Conservation (phyloP, 2,329 filamentous ascomycete species). For the Colletotrichum echinochloae region DNA sequence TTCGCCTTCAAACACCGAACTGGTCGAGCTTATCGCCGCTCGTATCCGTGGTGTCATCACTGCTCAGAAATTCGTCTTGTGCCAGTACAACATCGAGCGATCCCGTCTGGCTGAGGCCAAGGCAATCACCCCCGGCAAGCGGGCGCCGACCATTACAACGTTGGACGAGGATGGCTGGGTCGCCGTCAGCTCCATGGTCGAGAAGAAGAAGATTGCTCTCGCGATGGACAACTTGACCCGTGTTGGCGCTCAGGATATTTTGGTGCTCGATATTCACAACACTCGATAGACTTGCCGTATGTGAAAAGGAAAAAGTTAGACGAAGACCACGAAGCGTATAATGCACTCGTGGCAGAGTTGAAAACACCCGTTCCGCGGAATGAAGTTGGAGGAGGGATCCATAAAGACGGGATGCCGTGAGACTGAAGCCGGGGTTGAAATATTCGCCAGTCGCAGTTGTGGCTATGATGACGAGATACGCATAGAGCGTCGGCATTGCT, state of each 20-base stretch:
- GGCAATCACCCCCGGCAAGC: slow-evolving; percentile 90
- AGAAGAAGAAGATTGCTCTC: slow-evolving; percentile 84
- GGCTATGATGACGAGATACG: slow-evolving; percentile 13
- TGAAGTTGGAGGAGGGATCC: background rate
- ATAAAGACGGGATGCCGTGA: background rate
- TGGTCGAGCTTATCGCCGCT: slow-evolving; percentile 86
- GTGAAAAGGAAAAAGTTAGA: slow-evolving; percentile 19
- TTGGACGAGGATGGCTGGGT: slow-evolving; percentile 93
- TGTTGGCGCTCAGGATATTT: slow-evolving; percentile 84
- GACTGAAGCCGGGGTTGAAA: slow-evolving; percentile 9
- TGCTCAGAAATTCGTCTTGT: slow-evolving; percentile 92
- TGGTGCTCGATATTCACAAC: slow-evolving; percentile 89
- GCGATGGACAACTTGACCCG: slow-evolving; percentile 87
- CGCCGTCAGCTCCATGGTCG: slow-evolving; percentile 93
- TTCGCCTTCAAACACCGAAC: slow-evolving; percentile 79
- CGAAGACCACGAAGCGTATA: slow-evolving; percentile 30
- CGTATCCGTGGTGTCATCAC: slow-evolving; percentile 95
- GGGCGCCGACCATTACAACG: slow-evolving; percentile 90
- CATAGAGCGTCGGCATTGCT: slow-evolving; percentile 19
- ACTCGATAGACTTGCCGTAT: slow-evolving; percentile 60
- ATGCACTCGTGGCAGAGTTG: slow-evolving; percentile 10
- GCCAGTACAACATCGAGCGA: slow-evolving; percentile 94
- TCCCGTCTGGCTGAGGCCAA: slow-evolving; percentile 73
- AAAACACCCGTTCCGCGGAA: background rate
- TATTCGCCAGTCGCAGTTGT: slow-evolving; percentile 21